A percentile compares a stretch with the other conserved stretches of the same genome.
Conservation (phyloP, 257 asterid genomes). For the Solanum pinnatisectum region DNA sequence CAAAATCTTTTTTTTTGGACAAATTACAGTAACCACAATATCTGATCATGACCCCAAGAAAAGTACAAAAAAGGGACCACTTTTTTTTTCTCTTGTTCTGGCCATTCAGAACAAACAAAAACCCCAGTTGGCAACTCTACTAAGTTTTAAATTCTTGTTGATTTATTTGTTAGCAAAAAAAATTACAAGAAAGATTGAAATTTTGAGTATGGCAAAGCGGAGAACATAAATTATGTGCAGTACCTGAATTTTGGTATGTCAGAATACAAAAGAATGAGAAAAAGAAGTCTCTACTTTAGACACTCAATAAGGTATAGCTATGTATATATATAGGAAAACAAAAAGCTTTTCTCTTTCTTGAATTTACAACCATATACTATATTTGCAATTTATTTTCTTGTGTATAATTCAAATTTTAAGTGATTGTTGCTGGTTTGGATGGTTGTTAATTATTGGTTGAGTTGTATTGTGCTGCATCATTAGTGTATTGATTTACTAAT, state of each 20-base stretch:
- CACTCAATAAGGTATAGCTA: not conserved
- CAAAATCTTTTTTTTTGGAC: not conserved
- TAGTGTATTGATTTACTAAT: too few species aligned
- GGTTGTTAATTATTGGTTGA: too few species aligned
- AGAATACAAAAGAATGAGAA: not conserved
- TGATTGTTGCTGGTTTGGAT: not conserved
- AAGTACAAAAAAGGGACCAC: not conserved
- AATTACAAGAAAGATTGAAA: not conserved
- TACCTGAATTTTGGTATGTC: not conserved
- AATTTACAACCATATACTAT: not conserved
- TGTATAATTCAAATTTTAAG: not conserved
- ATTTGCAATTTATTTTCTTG: not conserved
- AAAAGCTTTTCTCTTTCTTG: not conserved
- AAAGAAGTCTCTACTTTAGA: not conserved
- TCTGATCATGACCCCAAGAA: constrained; percentile 2
- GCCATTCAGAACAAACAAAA: not conserved
- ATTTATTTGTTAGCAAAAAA: not conserved
- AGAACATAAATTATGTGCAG: not conserved
- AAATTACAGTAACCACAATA: constrained; percentile 4
- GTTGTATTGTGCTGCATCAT: too few species aligned
- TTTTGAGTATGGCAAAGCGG: not conserved
- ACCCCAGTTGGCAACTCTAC: not conserved
- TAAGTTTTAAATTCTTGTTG: not conserved
- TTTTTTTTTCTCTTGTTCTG: not conserved
- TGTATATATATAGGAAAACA: not conserved